Percentiles rank a stretch among this genome's conserved stretches.
Evolutionary conservation across 768 basidiomycete species (phyloP).

Genomic region (Coprinopsis cinerea): DNA sequence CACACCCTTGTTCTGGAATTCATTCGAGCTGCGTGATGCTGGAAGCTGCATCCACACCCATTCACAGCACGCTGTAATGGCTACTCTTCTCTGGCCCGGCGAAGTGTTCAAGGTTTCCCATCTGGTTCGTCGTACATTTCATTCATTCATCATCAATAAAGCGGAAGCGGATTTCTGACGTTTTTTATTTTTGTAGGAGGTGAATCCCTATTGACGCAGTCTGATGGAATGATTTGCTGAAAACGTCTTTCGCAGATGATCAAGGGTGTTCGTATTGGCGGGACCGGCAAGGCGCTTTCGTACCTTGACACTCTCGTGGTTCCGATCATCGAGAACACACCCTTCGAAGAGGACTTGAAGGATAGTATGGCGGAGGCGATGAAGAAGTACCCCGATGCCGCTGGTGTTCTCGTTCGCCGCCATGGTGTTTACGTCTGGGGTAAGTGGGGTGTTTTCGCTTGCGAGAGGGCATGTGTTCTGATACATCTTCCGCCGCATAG

Average conservation of each 20-base stretch:
- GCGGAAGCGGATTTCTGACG: no score
- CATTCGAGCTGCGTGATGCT: slow-evolving; percentile 72
- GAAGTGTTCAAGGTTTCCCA: slow-evolving; percentile 75
- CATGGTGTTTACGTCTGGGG: slow-evolving; percentile 89
- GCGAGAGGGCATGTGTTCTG: slow-evolving; percentile 4
- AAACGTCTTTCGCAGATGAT: slow-evolving; percentile 70
- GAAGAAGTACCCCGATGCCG: slow-evolving; percentile 71
- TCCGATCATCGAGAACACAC: slow-evolving; percentile 90
- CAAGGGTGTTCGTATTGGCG: slow-evolving; percentile 77
- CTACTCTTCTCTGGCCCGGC: slow-evolving; percentile 71
- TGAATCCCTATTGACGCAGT: slow-evolving; percentile 11
- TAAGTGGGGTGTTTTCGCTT: slow-evolving; percentile 19
- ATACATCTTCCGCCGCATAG: slow-evolving; percentile 23
- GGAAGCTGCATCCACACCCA: slow-evolving; percentile 91
- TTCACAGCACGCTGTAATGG: slow-evolving; percentile 87
- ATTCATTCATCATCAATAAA: no score
- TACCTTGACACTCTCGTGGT: slow-evolving; percentile 83
- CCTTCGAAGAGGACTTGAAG: slow-evolving; percentile 82
- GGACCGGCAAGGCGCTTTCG: slow-evolving; percentile 68
- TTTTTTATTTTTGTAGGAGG: slow-evolving; percentile 33
- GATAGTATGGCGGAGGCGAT: slow-evolving; percentile 88
- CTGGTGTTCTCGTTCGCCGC: slow-evolving; percentile 69
- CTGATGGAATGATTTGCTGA: neutral
- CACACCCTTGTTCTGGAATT: slow-evolving; percentile 90
- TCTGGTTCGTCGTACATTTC: slow-evolving; percentile 43